These are phyloP conservation scores for Miscanthus lutarioriparius DNA, from an alignment of 176 grass and related monocot genomes.

Conservation along the genomic window DNA sequence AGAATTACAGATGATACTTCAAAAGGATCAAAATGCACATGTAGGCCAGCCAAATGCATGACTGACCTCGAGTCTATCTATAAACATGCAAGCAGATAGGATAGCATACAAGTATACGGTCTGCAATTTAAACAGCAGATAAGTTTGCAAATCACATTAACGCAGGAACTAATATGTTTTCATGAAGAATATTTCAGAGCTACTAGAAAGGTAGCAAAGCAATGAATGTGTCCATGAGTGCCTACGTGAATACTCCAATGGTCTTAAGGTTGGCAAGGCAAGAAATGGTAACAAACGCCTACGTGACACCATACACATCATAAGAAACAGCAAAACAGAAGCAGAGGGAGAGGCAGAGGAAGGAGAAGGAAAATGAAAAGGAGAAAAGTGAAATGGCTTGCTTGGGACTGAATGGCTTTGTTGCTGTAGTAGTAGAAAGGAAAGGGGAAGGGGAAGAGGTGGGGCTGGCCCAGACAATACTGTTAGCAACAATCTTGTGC, in stretches of 20 bases:
- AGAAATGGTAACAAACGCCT: background rate
- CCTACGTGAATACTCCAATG: too few species aligned
- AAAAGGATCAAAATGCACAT: background rate
- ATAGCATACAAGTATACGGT: background rate
- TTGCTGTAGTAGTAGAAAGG: background rate
- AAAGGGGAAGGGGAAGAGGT: background rate
- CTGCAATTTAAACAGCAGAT: background rate
- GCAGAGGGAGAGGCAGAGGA: background rate
- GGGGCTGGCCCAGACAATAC: background rate
- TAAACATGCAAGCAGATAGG: background rate
- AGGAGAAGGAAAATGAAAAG: background rate
- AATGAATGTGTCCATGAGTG: background rate
- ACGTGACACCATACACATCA: background rate
- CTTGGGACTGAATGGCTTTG: background rate
- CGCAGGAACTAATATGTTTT: background rate
- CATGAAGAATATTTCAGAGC: background rate
- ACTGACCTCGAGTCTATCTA: background rate
- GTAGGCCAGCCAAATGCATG: background rate
- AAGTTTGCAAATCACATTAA: background rate
- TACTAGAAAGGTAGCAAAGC: background rate
- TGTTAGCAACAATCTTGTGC: background rate
- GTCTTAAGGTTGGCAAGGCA: background rate
- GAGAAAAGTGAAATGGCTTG: background rate
- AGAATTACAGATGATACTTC: too few species aligned
- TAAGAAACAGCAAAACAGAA: too few species aligned